Conservation (phyloP, 257 asterid species). For the Scutellaria minor region DNA sequence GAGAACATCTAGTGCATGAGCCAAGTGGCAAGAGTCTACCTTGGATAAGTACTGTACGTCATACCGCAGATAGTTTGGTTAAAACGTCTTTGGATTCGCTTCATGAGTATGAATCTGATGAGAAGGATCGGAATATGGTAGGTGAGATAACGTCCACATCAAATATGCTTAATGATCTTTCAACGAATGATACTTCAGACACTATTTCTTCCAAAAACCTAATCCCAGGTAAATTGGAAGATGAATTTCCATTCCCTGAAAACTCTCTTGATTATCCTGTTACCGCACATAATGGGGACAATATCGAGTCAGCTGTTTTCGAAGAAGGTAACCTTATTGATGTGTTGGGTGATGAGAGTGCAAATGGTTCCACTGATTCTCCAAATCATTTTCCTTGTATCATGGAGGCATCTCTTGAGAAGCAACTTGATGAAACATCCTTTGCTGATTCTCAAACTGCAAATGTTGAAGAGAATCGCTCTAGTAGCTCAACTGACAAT, state of each 20-base stretch:
- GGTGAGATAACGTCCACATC: slow-evolving; percentile 34
- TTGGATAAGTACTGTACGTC: slow-evolving; percentile 29
- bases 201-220: slow-evolving; percentile 27
- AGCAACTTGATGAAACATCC: slow-evolving; percentile 36
- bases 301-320: slow-evolving; percentile 14
- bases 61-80: slow-evolving; percentile 37
- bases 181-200: slow-evolving; percentile 39
- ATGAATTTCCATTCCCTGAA: slow-evolving; percentile 36
- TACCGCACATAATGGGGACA: slow-evolving; percentile 26
- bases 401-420: slow-evolving; percentile 36
- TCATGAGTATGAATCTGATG: slow-evolving; percentile 38
- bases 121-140: slow-evolving; percentile 33
- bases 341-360: slow-evolving; percentile 38
- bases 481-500: slow-evolving; percentile 26
- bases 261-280: slow-evolving; percentile 34
- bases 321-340: slow-evolving; percentile 32
- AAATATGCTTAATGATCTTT: slow-evolving; percentile 24
- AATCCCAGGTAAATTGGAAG: slow-evolving; percentile 24
- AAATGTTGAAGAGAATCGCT: slow-evolving; percentile 1
- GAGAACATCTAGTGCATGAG: slow-evolving; percentile 40
- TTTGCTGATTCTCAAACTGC: slow-evolving; percentile 26
- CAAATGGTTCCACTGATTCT: slow-evolving; percentile 36
- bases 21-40: slow-evolving; percentile 35
- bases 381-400: slow-evolving; percentile 28
- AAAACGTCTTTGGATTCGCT: slow-evolving; percentile 36